Evolutionary conservation across 2,329 filamentous ascomycete genomes (phyloP).

Genomic region (Aspergillus novoparasiticus): DNA sequence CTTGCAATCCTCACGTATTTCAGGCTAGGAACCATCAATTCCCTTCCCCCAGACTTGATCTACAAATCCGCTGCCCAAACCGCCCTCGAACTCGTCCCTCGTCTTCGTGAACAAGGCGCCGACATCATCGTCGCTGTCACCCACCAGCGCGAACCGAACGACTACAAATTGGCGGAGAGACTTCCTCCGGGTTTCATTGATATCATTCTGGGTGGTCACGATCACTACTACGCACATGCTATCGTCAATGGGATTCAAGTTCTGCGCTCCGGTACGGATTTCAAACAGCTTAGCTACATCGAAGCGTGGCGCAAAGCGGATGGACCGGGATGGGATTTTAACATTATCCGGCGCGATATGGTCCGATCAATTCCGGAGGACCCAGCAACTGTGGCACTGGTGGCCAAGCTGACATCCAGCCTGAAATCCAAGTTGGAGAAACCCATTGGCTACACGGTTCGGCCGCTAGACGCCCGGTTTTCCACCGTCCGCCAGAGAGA

Average conservation of each 20-base stretch:
- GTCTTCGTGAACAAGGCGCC: constrained; percentile 73
- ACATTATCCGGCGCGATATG: constrained; percentile 74
- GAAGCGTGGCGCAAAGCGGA: constrained; percentile 66
- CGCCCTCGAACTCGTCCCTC: constrained; percentile 73
- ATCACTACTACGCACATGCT: constrained; percentile 82
- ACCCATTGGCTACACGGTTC: constrained; percentile 79
- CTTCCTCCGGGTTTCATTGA: constrained; percentile 73
- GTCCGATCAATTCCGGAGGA: constrained; percentile 69
- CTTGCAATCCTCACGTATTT: constrained; percentile 4
- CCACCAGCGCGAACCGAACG: constrained; percentile 86
- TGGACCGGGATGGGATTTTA: constrained; percentile 70
- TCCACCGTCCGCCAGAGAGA: constrained; percentile 76
- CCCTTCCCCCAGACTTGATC: constrained; percentile 76
- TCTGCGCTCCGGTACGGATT: constrained; percentile 85
- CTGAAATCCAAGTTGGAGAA: constrained; percentile 78
- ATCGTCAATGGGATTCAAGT: constrained; percentile 79
- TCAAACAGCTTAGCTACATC: constrained; percentile 88
- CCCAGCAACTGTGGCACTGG: constrained; percentile 60
- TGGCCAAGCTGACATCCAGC: constrained; percentile 69
- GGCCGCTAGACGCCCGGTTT: constrained; percentile 83
- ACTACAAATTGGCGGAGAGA: constrained; percentile 79
- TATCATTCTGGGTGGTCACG: constrained; percentile 84
- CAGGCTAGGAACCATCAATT: constrained; percentile 81
- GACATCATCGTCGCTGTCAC: constrained; percentile 82
- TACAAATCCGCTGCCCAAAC: constrained; percentile 78